phyloP scores from a whole-genome alignment of 495 filamentous ascomycete species.

The Trypethelium eluteriae region DNA sequence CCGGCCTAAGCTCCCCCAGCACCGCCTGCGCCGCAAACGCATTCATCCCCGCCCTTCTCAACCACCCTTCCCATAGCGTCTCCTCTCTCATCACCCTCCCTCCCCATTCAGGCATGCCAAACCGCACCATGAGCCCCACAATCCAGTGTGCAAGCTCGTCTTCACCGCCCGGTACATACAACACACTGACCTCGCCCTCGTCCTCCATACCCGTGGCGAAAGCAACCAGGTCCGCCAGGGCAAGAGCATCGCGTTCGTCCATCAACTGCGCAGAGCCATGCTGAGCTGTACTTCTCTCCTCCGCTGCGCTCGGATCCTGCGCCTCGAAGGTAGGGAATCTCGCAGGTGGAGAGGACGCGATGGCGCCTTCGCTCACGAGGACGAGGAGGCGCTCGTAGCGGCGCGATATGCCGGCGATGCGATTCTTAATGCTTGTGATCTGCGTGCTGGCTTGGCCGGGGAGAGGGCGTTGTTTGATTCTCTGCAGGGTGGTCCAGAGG shows the following conservation, averaged over 20 bases:
- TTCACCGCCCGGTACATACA: conserved; percentile 50
- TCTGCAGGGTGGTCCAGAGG: conserved; percentile 62
- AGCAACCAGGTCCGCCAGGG: conserved; percentile 47
- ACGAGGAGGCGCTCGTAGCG: conserved; percentile 68
- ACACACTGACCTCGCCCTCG: conserved; percentile 37
- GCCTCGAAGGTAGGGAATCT: conserved; percentile 9
- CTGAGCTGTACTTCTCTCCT: conserved; percentile 17
- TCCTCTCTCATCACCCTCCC: conserved; percentile 36
- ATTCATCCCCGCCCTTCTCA: conserved; percentile 69
- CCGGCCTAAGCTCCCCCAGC: conserved; percentile 42
- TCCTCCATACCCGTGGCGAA: conserved; percentile 42
- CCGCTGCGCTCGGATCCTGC: neutral
- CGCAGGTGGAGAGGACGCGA: neutral
- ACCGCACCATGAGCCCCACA: conserved; percentile 41
- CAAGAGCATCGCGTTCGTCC: conserved; percentile 43
- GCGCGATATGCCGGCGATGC: conserved; percentile 47
- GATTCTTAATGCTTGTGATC: conserved; percentile 44
- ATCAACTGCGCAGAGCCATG: conserved; percentile 8
- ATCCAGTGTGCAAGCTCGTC: conserved; percentile 53
- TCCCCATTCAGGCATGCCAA: conserved; percentile 23
- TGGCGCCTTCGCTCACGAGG: conserved; percentile 50
- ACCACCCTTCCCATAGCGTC: conserved; percentile 60
- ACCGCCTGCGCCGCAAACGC: conserved; percentile 70
- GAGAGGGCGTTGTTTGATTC: conserved; percentile 61
- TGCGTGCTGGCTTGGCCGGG: conserved; percentile 48